Evolutionary conservation across 768 basidiomycete species (phyloP).

Genomic region (Cystoderma amianthinum): DNA sequence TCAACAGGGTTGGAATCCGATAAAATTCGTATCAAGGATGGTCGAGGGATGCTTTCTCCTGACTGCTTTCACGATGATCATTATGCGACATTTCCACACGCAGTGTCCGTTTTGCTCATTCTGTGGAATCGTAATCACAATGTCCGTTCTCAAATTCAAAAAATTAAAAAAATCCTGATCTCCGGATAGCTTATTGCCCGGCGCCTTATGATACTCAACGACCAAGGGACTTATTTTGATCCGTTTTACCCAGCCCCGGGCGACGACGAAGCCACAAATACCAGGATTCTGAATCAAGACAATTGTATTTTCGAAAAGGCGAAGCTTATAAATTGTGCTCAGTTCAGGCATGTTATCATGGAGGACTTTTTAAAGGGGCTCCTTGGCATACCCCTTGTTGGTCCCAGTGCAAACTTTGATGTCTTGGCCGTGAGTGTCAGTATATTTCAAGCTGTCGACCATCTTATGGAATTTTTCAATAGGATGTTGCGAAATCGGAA

Average conservation of each 20-base stretch:
- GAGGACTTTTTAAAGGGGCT: constrained; percentile 18
- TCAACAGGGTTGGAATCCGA: constrained; percentile 7
- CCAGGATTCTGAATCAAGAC: constrained; percentile 11
- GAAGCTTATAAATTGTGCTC: constrained; percentile 15
- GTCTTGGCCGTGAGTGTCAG: constrained; percentile 8
- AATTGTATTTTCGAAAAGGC: constrained; percentile 18
- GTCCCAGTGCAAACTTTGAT: constrained; percentile 9
- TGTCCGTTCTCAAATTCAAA: constrained; percentile 6
- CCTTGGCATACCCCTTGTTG: constrained; percentile 12
- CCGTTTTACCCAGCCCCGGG: constrained; percentile 1
- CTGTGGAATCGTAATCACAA: constrained; percentile 18
- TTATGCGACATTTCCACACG: constrained; percentile 7
- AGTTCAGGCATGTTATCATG: constrained; percentile 16
- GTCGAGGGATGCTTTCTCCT: constrained; percentile 13
- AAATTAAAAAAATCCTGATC: not conserved
- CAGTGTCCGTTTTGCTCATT: constrained; percentile 11
- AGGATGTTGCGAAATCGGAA: no score
- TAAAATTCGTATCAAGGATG: constrained; percentile 13
- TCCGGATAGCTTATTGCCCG: constrained; percentile 11
- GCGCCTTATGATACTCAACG: constrained; percentile 10
- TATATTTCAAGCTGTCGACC: no score
- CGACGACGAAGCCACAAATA: constrained; percentile 2
- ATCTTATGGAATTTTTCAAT: no score
- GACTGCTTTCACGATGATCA: constrained; percentile 15
- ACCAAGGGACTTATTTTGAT: constrained; percentile 9